Percentiles rank a stretch among this genome's conserved stretches.
Evolutionary conservation across 139 green algal genomes (phyloP).

Genomic region (Limnomonas spitsbergensis): DNA sequence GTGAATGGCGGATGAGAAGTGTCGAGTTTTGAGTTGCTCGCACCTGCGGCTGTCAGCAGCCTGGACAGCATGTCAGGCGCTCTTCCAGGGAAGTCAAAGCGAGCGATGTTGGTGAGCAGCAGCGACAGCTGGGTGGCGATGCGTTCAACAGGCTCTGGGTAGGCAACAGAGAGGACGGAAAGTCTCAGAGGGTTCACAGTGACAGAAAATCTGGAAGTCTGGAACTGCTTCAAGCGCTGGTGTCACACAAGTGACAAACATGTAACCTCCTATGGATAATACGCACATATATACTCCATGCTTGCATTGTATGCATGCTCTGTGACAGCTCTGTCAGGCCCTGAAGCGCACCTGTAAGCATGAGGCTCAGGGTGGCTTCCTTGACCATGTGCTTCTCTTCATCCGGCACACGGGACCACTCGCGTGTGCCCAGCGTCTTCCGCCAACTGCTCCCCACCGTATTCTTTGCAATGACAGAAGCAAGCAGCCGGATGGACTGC

Average conservation of each 20-base stretch:
- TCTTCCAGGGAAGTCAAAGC: slow-evolving; percentile 63
- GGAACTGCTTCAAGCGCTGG: too few relatives aligned
- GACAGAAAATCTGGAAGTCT: too few relatives aligned
- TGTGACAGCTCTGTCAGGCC: too few relatives aligned
- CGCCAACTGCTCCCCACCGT: slow-evolving; percentile 71
- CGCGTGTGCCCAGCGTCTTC: slow-evolving; percentile 72
- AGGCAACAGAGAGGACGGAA: slow-evolving; percentile 19
- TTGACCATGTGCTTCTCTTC: slow-evolving; percentile 63
- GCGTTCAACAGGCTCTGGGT: slow-evolving; percentile 16
- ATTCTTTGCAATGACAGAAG: slow-evolving; percentile 78
- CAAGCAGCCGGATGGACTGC: slow-evolving; percentile 68
- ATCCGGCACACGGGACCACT: slow-evolving; percentile 59
- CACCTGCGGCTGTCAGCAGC: slow-evolving; percentile 34
- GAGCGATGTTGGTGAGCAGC: slow-evolving; percentile 72
- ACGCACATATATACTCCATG: too few relatives aligned
- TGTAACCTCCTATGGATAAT: too few relatives aligned
- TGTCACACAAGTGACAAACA: too few relatives aligned
- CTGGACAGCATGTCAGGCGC: slow-evolving; percentile 4
- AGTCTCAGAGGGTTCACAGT: background rate
- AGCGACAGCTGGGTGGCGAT: slow-evolving; percentile 68
- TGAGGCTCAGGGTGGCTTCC: background rate
- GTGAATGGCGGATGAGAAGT: background rate
- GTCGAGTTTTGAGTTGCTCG: slow-evolving; percentile 17
- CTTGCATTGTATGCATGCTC: too few relatives aligned
- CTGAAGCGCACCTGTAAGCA: background rate